Evolutionary conservation across 768 basidiomycete species (phyloP).

Genomic region (Artomyces pyxidatus): DNA sequence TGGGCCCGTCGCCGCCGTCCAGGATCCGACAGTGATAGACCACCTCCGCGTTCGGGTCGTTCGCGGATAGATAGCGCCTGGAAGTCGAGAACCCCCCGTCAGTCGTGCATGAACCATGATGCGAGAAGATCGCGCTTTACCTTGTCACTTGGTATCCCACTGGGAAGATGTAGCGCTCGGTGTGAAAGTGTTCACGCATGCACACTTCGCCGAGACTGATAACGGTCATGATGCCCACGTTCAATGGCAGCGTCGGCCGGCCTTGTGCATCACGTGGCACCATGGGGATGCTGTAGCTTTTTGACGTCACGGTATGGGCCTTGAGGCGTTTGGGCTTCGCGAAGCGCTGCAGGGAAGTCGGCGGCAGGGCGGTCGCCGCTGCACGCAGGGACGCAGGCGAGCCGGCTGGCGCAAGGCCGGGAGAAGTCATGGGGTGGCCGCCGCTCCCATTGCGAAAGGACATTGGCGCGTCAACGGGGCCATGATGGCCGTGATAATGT

Average conservation of each 20-base stretch:
- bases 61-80: constrained; percentile 74
- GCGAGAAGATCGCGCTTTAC: no score
- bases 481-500: background rate
- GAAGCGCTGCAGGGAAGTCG: constrained; percentile 34
- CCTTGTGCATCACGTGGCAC: constrained; percentile 69
- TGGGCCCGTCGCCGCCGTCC: constrained; percentile 78
- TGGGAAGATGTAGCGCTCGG: constrained; percentile 83
- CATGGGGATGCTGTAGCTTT: constrained; percentile 68
- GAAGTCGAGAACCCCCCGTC: constrained; percentile 5
- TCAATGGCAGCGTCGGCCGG: constrained; percentile 67
- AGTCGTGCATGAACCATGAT: no score
- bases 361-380: constrained; percentile 19
- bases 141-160: constrained; percentile 80
- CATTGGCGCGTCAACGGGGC: background rate
- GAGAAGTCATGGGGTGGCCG: constrained; percentile 2
- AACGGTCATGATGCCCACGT: constrained; percentile 84
- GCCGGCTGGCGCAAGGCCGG: constrained; percentile 23
- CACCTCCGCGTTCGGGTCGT: constrained; percentile 56
- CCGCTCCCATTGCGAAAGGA: constrained; percentile 9
- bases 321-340: constrained; percentile 73
- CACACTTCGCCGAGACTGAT: constrained; percentile 67
- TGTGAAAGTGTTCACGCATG: constrained; percentile 79
- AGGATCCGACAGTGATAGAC: constrained; percentile 80
- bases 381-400: constrained; percentile 27
- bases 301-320: constrained; percentile 73